Percentiles rank a stretch among this genome's conserved stretches.
Conservation (phyloP, 495 filamentous ascomycete genomes). For the Penicillium cosmopolitanum region DNA sequence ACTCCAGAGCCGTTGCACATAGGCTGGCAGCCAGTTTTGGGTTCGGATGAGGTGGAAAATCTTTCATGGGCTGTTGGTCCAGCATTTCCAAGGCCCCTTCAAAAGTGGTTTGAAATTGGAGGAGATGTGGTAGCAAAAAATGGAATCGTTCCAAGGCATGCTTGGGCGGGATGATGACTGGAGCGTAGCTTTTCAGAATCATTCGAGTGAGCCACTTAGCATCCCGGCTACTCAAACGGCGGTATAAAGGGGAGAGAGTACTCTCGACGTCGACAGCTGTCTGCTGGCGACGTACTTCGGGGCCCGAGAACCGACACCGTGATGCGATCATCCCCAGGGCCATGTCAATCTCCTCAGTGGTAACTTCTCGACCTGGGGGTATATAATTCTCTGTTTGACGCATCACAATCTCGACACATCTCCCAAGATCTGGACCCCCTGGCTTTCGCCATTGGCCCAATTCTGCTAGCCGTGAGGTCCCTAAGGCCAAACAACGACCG, state of each 20-base stretch:
- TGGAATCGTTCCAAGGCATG: slow-evolving; percentile 56
- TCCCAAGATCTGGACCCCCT: slow-evolving; percentile 66
- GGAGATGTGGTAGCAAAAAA: slow-evolving; percentile 60
- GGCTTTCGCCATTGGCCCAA: slow-evolving; percentile 63
- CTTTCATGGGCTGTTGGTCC: slow-evolving; percentile 38
- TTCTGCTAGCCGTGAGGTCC: slow-evolving; percentile 58
- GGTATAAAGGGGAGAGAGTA: slow-evolving; percentile 59
- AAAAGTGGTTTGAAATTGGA: slow-evolving; percentile 68
- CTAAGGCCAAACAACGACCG: slow-evolving; percentile 64
- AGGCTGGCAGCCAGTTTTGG: slow-evolving; percentile 36
- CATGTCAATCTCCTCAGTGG: slow-evolving; percentile 74
- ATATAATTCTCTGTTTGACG: slow-evolving; percentile 60
- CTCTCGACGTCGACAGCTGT: slow-evolving; percentile 47
- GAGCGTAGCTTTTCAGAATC: slow-evolving; percentile 74
- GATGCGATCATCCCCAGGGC: slow-evolving; percentile 66
- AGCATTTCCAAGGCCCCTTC: slow-evolving; percentile 54
- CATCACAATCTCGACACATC: slow-evolving; percentile 70
- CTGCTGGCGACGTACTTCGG: slow-evolving; percentile 56
- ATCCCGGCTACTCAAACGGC: slow-evolving; percentile 65
- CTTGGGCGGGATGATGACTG: slow-evolving; percentile 56
- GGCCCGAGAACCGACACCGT: slow-evolving; percentile 68
- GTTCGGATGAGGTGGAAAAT: slow-evolving; percentile 47
- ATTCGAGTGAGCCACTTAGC: slow-evolving; percentile 89
- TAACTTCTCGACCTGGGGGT: slow-evolving; percentile 49
- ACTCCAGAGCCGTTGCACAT: slow-evolving; percentile 43